Conservation (phyloP, 2,329 filamentous ascomycete species). For the Tympanopsis confertula region DNA sequence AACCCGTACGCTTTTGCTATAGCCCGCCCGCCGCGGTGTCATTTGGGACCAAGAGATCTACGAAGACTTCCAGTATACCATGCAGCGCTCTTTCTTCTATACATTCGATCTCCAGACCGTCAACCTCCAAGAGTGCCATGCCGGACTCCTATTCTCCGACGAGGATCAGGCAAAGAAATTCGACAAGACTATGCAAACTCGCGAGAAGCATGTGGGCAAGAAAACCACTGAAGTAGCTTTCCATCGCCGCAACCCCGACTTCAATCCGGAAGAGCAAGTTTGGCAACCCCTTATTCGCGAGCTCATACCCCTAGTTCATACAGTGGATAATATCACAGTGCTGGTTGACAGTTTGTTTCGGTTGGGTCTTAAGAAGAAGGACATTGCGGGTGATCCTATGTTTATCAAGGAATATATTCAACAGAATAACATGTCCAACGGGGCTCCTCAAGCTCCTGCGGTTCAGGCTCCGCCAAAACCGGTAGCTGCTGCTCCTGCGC, state of each 20-base stretch:
- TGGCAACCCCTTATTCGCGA: no score
- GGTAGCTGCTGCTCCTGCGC: no score
- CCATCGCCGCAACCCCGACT: slow-evolving; percentile 30
- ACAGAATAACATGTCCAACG: no score
- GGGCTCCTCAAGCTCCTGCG: no score
- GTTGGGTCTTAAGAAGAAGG: no score
- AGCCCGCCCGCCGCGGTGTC: slow-evolving; percentile 71
- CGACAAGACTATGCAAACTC: slow-evolving; percentile 92
- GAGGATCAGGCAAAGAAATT: slow-evolving; percentile 97
- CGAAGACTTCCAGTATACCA: slow-evolving; percentile 87
- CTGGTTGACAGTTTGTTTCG: no score
- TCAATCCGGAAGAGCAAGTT: slow-evolving; percentile 26
- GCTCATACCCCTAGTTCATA: no score
- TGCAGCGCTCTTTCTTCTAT: slow-evolving; percentile 95
- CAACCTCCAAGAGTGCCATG: slow-evolving; percentile 83
- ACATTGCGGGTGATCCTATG: no score
- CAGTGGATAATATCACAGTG: no score
- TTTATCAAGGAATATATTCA: no score
- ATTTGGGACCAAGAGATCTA: slow-evolving; percentile 98
- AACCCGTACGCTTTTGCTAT: slow-evolving; percentile 6
- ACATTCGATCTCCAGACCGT: slow-evolving; percentile 83
- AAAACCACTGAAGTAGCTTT: slow-evolving; percentile 72
- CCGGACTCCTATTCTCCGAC: slow-evolving; percentile 82
- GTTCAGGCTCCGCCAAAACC: no score
- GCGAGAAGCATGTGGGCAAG: slow-evolving; percentile 91